Percentiles rank a stretch among this genome's conserved stretches.
phyloP scores from a whole-genome alignment of 352 stramenopile genomes.

The Globisporangium carolinianum region DNA sequence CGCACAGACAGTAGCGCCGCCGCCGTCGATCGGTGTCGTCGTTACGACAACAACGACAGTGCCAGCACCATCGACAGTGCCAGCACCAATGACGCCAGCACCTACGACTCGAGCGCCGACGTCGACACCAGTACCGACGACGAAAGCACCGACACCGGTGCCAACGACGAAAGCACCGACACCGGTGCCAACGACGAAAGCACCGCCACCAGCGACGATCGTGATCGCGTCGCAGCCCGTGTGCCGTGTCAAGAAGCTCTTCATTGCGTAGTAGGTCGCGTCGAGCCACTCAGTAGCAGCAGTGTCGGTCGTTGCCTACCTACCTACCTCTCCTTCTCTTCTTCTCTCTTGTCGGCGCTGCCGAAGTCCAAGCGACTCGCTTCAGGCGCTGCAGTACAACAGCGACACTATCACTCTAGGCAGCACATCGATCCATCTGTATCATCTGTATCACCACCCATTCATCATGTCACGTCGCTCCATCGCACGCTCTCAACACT shows the following conservation, averaged over 20 bases:
- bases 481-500: too few species aligned
- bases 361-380: too few species aligned
- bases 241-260: constrained; percentile 34
- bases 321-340: too few species aligned
- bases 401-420: too few species aligned
- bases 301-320: too few species aligned
- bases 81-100: constrained; percentile 1
- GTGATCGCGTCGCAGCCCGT: constrained; percentile 9
- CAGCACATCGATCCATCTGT: too few species aligned
- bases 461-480: too few species aligned
- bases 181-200: constrained; percentile 3
- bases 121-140: constrained; percentile 5
- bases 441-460: too few species aligned
- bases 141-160: constrained; percentile 3
- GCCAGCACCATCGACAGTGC: background rate
- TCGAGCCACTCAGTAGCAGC: too few species aligned
- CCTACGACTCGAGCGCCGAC: background rate
- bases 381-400: too few species aligned
- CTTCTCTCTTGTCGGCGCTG: too few species aligned
- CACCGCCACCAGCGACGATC: constrained; percentile 4
- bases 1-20: background rate
- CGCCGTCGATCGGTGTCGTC: constrained; percentile 1
- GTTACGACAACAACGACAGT: background rate
- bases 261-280: constrained; percentile 8
- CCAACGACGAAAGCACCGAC: constrained; percentile 5